A percentile compares a stretch with the other conserved stretches of the same genome.
Evolutionary conservation across 805 yeast species (phyloP).

Genomic region (Starmerella sirachaensis): DNA sequence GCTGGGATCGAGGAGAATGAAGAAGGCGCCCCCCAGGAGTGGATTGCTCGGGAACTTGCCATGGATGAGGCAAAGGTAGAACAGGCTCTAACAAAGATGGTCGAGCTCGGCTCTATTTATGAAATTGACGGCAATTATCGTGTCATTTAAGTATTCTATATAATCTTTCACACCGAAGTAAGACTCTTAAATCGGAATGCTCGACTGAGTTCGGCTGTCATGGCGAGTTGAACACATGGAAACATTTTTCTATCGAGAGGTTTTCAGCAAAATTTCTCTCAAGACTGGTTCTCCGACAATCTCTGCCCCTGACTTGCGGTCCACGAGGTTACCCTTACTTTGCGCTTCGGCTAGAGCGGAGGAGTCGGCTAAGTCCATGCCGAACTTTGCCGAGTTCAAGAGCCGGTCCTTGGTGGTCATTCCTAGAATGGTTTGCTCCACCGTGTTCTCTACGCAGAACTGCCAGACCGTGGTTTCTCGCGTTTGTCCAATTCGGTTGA

Average conservation of each 20-base stretch:
- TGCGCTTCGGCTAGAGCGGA: constrained; percentile 14
- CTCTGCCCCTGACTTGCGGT: constrained; percentile 20
- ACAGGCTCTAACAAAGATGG: constrained; percentile 3
- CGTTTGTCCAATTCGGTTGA: constrained; percentile 85
- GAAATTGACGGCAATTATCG: constrained; percentile 12
- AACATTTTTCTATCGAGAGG: neutral
- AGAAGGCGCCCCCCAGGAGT: constrained; percentile 13
- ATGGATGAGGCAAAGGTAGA: constrained; percentile 3
- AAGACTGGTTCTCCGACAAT: constrained; percentile 15
- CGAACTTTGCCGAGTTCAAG: constrained; percentile 27
- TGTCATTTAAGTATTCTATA: constrained; percentile 1
- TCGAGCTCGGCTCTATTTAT: constrained; percentile 9
- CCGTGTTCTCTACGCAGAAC: constrained; percentile 70
- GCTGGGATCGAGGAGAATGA: constrained; percentile 11
- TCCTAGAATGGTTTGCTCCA: constrained; percentile 77
- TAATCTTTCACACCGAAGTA: neutral
- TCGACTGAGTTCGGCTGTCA: no score
- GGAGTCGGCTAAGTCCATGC: constrained; percentile 15
- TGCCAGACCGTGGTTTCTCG: constrained; percentile 81
- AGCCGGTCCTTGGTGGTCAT: constrained; percentile 49
- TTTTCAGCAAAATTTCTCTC: constrained; percentile 9
- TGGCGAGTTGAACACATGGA: neutral
- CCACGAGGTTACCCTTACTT: constrained; percentile 13
- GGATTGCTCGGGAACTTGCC: constrained; percentile 13
- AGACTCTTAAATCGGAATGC: no score